Evolutionary conservation across 805 yeast species (phyloP), one percentile per base, ranked within the genome.

Genomic region (Candida easanensis): DNA sequence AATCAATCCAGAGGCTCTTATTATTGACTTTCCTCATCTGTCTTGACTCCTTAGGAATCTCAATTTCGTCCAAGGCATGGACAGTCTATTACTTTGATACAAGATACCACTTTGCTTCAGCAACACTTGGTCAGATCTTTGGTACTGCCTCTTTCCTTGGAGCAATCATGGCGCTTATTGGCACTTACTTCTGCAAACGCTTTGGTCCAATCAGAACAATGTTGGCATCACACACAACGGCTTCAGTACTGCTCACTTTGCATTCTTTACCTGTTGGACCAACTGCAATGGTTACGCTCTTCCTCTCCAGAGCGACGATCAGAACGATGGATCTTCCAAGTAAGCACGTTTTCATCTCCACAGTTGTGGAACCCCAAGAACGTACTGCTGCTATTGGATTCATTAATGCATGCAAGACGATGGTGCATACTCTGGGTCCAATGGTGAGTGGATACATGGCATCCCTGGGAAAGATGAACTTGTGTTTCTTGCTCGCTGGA

Each of bases 241-340:
- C 76, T 5, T 69, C 75, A 2, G 40, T 70, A 2, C 57, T 72
- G 36, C 59, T 71, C 27, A 56, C 64, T 13, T 35, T 68, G 16
- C 62, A 70, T 20, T 73, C 77, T 9, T 45, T 70, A 13, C 73
- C 77, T 5, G 43, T 54, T 4, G 57, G 63, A 20, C 52, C 69
- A 26, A 36, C 42, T 3, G 36, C 60, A 10, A 64, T 74, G 46
- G 54, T 66, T 4, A 45, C 67, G 33, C 48, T 69, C 3, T 52
- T 44, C 30, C 9, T 45, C 6, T 45, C 64, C 13, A 60, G 76
- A 52, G 65, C 73, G 1, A 51, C 63, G 3, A 67, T 73, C 27
- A 71, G 71, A 48, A 59, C 71, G 19, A 71, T 73, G 77, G 79
- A 73, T 47, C 61, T 68, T 22, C 74, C 76, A 1, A 72, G 77